Evolutionary conservation across 1,284 basidiomycete species (phyloP), one percentile per base, ranked within the genome.

Genomic region (Heterobasidion parviporum): DNA sequence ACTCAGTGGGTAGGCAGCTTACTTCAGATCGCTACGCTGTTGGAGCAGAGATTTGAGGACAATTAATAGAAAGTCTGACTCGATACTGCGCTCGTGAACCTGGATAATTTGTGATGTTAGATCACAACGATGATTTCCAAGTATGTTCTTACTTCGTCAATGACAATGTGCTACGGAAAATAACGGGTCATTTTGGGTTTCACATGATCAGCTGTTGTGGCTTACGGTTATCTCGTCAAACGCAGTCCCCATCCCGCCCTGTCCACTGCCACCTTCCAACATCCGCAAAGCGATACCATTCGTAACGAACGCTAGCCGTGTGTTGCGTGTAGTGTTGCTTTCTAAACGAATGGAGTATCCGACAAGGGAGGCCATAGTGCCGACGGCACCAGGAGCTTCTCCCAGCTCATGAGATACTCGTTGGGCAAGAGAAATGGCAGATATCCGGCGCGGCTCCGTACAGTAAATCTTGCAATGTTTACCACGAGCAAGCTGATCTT

Each of bases 201-300:
- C 26, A 26, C 4, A 5, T 26, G 26, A 26, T 26, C 26, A 26
- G 26, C 26, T 5, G 6, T 26, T 44, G 45, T 20, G 36, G 62
- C 80, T 67, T 61, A 89, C 89, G 26, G 97, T 99, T 55, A 98
- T 87, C 60, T 98, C 94, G 65, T 98, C 92, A 62, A 99, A 92
- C 0, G 91, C 88, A 1, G 85, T 85, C 8, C 85, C 83, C 58
- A 81, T 80, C 6, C 85, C 87, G 18, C 76, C 77, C 54, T 75
- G 72, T 10, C 85, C 83, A 34, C 79, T 82, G 5, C 87, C 85
- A 20, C 82, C 81, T 74, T 99, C 97, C 12, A 99, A 74, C 97
- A 99, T 99, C 38, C 97, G 86, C 18, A 99, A 73, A 0, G 97
- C 95, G 62, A 99, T 97, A 66, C 97, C 97, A 65, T 97, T 94